Evolutionary conservation across 441 rosid species (phyloP), one percentile per base, ranked within the genome.

Genomic region (Adansonia gregorii): DNA sequence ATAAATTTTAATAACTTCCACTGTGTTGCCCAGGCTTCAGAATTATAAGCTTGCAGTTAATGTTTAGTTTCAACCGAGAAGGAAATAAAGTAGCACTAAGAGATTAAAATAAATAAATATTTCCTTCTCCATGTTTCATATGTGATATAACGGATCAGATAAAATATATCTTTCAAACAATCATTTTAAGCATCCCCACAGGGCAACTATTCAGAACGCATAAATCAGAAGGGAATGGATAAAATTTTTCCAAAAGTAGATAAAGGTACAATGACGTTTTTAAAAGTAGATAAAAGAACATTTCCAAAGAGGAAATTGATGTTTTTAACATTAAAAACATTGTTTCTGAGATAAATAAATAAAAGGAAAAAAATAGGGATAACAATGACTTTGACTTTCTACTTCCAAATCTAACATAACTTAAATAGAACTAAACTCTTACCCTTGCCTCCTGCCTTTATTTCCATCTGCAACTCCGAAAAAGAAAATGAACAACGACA

Each of bases 291-390:
- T 3, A 35, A 35, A 35, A 35, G 39, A 35, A 31, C 4, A 52
- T 71, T 71, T 71, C 46, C 48, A 54, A 1, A n/a, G 27, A 46
- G 5, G 1, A 17, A 71, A 54, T 52, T 71, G n/a, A 54, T 54
- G 49, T 52, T 71, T n/a, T 35, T 8, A 8, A 71, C 75, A 71
- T 70, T 51, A n/a, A 35, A 35, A 48, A 92, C 61, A 52, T 71
- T n/a, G 48, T 24, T 49, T 68, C 56, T 22, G 22, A 24, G 8
- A 24, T 8, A 22, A 59, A 59, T 95, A 49, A 35, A 35, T 35
- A 35, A 35, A 35, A 0, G 1, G 3, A 35, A 35, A n/a, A 35
- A 35, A 35, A 35, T 35, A 35, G 4, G 39, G 39, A 24, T 7
- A 51, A 24, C 19, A 49, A 49, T 14, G 46, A 4, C 27, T 7